Conservation (phyloP, 805 yeast genomes). For the Wickerhamomyces sydowiorum region DNA sequence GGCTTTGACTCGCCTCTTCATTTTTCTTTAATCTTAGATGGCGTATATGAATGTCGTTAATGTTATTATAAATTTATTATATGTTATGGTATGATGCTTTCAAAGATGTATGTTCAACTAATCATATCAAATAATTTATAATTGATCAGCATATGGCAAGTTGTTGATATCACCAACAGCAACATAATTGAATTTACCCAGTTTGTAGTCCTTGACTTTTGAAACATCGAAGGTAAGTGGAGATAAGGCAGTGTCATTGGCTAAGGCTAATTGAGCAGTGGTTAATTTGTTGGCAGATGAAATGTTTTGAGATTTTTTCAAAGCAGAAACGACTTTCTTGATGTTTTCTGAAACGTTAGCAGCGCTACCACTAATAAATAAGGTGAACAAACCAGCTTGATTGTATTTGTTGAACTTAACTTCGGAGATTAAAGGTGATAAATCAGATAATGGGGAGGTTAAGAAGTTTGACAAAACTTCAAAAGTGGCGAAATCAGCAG, state of each 20-base stretch:
- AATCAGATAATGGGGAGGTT: slow-evolving; percentile 50
- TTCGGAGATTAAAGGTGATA: slow-evolving; percentile 45
- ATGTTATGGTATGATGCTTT: background rate
- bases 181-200: slow-evolving; percentile 71
- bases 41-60: too few relatives aligned
- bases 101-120: background rate
- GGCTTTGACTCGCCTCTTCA: background rate
- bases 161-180: slow-evolving; percentile 86
- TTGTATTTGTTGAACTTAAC: slow-evolving; percentile 57
- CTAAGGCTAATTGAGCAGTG: slow-evolving; percentile 35
- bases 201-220: slow-evolving; percentile 35
- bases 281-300: slow-evolving; percentile 56
- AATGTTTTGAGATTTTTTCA: slow-evolving; percentile 49
- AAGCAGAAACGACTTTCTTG: slow-evolving; percentile 46
- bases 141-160: slow-evolving; percentile 87
- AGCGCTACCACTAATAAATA: slow-evolving; percentile 58
- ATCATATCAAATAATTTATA: slow-evolving; percentile 34
- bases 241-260: slow-evolving; percentile 31
- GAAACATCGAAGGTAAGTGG: slow-evolving; percentile 32
- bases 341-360: slow-evolving; percentile 55
- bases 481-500: slow-evolving; percentile 57
- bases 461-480: slow-evolving; percentile 68
- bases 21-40: too few relatives aligned
- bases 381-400: slow-evolving; percentile 76
- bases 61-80: too few relatives aligned